Evolutionary conservation across 2,329 filamentous ascomycete species (phyloP), one percentile per base, ranked within the genome.

Genomic region (Verruconis gallopava): DNA sequence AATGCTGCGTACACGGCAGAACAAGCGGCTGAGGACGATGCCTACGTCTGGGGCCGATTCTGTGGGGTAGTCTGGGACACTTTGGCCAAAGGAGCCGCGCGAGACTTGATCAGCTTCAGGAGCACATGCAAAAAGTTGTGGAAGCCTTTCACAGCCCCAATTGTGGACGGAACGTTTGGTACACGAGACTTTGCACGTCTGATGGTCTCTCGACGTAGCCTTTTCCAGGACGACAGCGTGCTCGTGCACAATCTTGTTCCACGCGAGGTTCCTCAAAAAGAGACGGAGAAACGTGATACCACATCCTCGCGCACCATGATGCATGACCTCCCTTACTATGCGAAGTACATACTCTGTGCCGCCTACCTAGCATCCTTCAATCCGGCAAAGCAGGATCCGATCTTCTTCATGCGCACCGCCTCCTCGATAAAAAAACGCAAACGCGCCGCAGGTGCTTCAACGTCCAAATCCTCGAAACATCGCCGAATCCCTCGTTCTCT

Each of bases 311-410:
- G 5, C 5, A n/a, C 4, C 35, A 32, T 49, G 48, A 51, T 56
- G 1, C 67, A 69, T 46, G 62, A 67, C 30, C 56, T 91, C 4
- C 83, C 84, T 0, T 79, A 78, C 42, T 81, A 79, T 38, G 79
- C 83, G 2, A 79, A 82, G 32, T 72, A 83, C 41, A 69, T 89
- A 20, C 72, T 91, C 9, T 69, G 86, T 19, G 76, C 83, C 25
- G 79, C 83, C 3, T 91, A 91, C 60, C 73, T 91, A 3, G 81
- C 84, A 40, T 85, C 81, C 1, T 84, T 85, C 67, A 91, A 88
- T 56, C 74, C 80, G 12, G 64, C 80, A 1, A 72, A 76, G n/a
- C 75, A 82, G 53, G 84, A 91, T 57, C 64, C 75, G 3, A 69
- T 75, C 1, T 75, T 85, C 53, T 91, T 91, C 65, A 85, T 81